A percentile compares a stretch with the other conserved stretches of the same genome.
Conservation (phyloP, 495 filamentous ascomycete genomes). For the Echria macrotheca region DNA sequence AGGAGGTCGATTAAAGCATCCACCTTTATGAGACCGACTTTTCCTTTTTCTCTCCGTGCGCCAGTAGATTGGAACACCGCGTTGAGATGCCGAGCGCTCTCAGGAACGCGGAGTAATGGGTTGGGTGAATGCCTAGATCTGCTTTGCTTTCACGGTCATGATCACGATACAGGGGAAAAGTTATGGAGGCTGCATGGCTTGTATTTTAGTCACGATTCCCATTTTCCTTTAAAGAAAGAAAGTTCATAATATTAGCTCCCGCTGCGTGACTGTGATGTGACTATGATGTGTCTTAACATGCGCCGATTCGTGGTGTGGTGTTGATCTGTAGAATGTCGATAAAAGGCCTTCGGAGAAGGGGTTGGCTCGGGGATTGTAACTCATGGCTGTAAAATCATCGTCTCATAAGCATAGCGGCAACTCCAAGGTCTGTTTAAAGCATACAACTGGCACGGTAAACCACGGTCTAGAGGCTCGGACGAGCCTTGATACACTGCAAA, state of each 20-base stretch:
- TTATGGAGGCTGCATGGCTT: conserved; percentile 36
- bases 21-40: conserved; percentile 13
- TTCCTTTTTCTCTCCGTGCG: conserved; percentile 20
- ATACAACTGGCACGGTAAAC: too few species aligned
- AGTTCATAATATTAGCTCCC: background rate
- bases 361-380: too few species aligned
- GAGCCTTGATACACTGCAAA: too few species aligned
- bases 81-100: conserved; percentile 23
- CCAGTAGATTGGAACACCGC: conserved; percentile 28
- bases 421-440: too few species aligned
- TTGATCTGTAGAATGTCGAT: too few species aligned
- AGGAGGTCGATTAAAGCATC: conserved; percentile 78
- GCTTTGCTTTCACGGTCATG: conserved; percentile 36
- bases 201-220: conserved; percentile 45
- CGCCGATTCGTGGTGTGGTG: too few species aligned
- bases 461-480: too few species aligned
- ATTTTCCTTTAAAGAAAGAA: conserved; percentile 25
- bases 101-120: conserved; percentile 25
- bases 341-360: too few species aligned
- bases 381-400: too few species aligned
- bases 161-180: conserved; percentile 46
- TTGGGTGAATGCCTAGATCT: conserved; percentile 32
- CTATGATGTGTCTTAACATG: too few species aligned
- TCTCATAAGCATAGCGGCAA: too few species aligned
- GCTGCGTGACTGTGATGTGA: background rate